A percentile compares a stretch with the other conserved stretches of the same genome.
Conservation (phyloP, 495 filamentous ascomycete genomes). For the Penicillium taxi region DNA sequence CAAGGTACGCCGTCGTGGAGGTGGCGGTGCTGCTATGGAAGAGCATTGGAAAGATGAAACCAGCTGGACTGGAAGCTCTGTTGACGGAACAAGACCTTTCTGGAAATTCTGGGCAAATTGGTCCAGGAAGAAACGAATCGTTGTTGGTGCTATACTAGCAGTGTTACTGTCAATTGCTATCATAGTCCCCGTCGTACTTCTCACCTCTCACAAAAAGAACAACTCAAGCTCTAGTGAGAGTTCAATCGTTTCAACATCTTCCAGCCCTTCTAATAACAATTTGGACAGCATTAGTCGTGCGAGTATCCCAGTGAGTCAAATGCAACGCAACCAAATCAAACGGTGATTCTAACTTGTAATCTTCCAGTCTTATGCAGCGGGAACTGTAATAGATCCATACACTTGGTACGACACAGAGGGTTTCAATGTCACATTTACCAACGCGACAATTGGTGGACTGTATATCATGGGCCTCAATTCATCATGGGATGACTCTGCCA, state of each 20-base stretch:
- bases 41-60: conserved; percentile 21
- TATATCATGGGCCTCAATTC: conserved; percentile 84
- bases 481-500: conserved; percentile 75
- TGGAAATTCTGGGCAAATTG: conserved; percentile 29
- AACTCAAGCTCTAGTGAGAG: conserved; percentile 14
- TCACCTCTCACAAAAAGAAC: conserved; percentile 59
- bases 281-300: conserved; percentile 51
- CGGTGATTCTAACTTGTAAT: not conserved
- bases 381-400: conserved; percentile 80
- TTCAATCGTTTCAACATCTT: conserved; percentile 27
- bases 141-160: conserved; percentile 28
- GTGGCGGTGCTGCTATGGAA: conserved; percentile 26
- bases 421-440: conserved; percentile 93
- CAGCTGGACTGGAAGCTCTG: conserved; percentile 28
- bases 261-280: conserved; percentile 47
- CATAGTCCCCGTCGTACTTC: conserved; percentile 64
- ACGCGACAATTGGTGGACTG: conserved; percentile 73
- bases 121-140: conserved; percentile 31
- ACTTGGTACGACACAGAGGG: conserved; percentile 87
- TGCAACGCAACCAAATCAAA: no score
- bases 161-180: conserved; percentile 59
- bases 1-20: conserved; percentile 33
- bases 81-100: conserved; percentile 13
- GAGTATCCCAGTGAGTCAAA: conserved; percentile 52
- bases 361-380: conserved; percentile 49